phyloP scores from a whole-genome alignment of 495 filamentous ascomycete genomes.

The Amniculicola lignicola region DNA sequence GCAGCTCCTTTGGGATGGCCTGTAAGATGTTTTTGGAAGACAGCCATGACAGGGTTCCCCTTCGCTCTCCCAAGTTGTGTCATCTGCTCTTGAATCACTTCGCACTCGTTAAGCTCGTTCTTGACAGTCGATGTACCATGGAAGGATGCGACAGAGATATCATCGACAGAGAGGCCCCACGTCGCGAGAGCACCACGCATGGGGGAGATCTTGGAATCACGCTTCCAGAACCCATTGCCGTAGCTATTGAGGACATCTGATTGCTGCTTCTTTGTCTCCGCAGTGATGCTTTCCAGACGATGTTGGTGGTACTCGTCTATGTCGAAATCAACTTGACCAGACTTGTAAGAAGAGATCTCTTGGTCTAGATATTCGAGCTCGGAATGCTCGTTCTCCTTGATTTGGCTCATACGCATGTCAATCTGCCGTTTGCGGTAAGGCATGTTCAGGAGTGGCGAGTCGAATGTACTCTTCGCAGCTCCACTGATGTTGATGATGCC shows the following conservation, averaged over 20 bases:
- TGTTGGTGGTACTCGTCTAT: conserved; percentile 80
- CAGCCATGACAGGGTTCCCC: conserved; percentile 88
- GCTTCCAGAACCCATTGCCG: conserved; percentile 96
- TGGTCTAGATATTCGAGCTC: conserved; percentile 86
- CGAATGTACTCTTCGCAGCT: conserved; percentile 80
- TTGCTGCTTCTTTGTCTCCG: conserved; percentile 79
- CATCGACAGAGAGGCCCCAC: conserved; percentile 96
- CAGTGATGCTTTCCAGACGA: conserved; percentile 75
- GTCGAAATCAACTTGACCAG: conserved; percentile 64
- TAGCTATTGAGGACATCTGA: conserved; percentile 82
- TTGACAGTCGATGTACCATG: conserved; percentile 96
- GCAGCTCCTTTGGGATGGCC: conserved; percentile 98
- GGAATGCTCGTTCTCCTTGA: conserved; percentile 87
- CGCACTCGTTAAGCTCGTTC: conserved; percentile 98
- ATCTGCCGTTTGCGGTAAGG: conserved; percentile 91
- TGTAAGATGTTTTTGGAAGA: conserved; percentile 98
- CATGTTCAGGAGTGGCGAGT: conserved; percentile 87
- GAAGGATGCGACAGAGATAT: conserved; percentile 89
- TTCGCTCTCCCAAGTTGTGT: conserved; percentile 87
- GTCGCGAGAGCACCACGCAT: conserved; percentile 88
- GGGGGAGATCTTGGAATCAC: conserved; percentile 87
- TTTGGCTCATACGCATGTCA: conserved; percentile 81
- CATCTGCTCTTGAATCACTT: conserved; percentile 91
- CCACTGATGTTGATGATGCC: conserved; percentile 95
- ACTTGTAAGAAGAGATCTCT: conserved; percentile 82